Evolutionary conservation across 2,329 filamentous ascomycete genomes (phyloP), one percentile per base, ranked within the genome.

Genomic region (Blumeriella jaapii): DNA sequence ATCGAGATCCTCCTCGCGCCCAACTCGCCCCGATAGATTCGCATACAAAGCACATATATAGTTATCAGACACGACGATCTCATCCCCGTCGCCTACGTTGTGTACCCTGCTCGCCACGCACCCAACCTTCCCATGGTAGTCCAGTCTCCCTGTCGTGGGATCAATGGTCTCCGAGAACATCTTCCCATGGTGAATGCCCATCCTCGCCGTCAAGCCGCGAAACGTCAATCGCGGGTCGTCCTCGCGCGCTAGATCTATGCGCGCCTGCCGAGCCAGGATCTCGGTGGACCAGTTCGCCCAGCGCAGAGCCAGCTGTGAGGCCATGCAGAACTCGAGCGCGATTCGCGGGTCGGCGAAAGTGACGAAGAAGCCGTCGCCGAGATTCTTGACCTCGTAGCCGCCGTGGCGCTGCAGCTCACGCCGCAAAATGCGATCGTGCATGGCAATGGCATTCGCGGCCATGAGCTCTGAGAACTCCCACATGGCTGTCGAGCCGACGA

Each of bases 161-260:
- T 35, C 23, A 13, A 33, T 8, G 5, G 33, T 24, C 6, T 6
- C 6, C 7, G 4, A 2, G 19, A 24, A 37, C 2, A 39, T 26
- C 7, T 13, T 12, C 5, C 42, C 39, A 12, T 20, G 32, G 30
- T 41, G 33, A 1, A 44, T 39, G 2, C 42, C 42, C 17, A 42
- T 34, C 12, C 42, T 24, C 2, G 34, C 27, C 1, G 27, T 17
- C 14, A 44, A 18, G 2, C 36, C 41, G 5, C 1, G 9, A 12
- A 14, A 14, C 10, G 8, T 15, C 20, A 11, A 5, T 27, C 15
- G 2, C 8, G 12, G 6, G 17, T n/a, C n/a, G n/a, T n/a, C n/a
- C n/a, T n/a, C n/a, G n/a, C n/a, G n/a, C n/a, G n/a, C n/a, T n/a
- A n/a, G n/a, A n/a, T n/a, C 26, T 20, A n/a, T 17, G 3, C 5